Conservation (phyloP, 2,329 filamentous ascomycete genomes). For the Cladophialophora immunda region DNA sequence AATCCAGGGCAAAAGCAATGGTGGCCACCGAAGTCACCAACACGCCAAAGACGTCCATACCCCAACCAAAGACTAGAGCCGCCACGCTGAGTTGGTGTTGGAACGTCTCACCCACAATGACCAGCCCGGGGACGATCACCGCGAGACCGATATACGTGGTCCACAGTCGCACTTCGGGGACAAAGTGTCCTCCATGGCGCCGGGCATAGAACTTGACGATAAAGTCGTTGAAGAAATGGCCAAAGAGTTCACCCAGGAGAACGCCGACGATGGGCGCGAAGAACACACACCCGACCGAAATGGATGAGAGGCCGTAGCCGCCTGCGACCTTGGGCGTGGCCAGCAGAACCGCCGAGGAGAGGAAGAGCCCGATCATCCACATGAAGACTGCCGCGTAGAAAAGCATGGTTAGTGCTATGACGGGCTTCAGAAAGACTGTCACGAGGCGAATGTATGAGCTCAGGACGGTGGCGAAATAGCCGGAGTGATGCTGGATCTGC, state of each 20-base stretch:
- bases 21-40: slow-evolving; percentile 52
- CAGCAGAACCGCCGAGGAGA: slow-evolving; percentile 62
- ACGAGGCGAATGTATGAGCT: slow-evolving; percentile 47
- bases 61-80: slow-evolving; percentile 59
- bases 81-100: slow-evolving; percentile 61
- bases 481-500: slow-evolving; percentile 24
- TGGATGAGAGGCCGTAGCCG: slow-evolving; percentile 58
- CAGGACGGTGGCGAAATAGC: slow-evolving; percentile 42
- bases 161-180: slow-evolving; percentile 63
- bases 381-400: slow-evolving; percentile 49
- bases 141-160: slow-evolving; percentile 57
- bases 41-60: slow-evolving; percentile 55
- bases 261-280: slow-evolving; percentile 65
- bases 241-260: slow-evolving; percentile 61
- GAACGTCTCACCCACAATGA: slow-evolving; percentile 62
- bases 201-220: slow-evolving; percentile 56
- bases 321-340: slow-evolving; percentile 46
- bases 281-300: slow-evolving; percentile 63
- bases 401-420: slow-evolving; percentile 46
- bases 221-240: slow-evolving; percentile 65
- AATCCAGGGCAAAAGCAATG: slow-evolving; percentile 61
- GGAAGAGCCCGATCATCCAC: slow-evolving; percentile 61
- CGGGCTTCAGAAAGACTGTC: slow-evolving; percentile 48
- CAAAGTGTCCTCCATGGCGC: slow-evolving; percentile 59
- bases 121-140: slow-evolving; percentile 59